Conservation (phyloP, 257 asterid species). For the Craterostigma plantagineum region DNA sequence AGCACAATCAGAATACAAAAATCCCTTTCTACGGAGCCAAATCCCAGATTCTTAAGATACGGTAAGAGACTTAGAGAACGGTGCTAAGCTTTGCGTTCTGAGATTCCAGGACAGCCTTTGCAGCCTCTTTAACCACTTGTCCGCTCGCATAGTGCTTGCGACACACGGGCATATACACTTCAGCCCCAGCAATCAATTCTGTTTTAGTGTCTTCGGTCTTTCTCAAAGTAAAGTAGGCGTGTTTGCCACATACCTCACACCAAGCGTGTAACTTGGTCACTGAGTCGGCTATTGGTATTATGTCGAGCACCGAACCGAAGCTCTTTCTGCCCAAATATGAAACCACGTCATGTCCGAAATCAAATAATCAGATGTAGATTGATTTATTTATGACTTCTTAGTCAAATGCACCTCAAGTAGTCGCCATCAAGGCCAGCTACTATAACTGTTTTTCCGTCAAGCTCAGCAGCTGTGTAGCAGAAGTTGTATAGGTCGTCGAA, state of each 20-base stretch:
- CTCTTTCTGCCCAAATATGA: slow-evolving; percentile 35
- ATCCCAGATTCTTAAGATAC: no score
- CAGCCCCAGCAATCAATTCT: slow-evolving; percentile 75
- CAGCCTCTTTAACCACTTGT: slow-evolving; percentile 64
- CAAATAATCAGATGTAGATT: neutral
- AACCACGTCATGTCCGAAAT: neutral
- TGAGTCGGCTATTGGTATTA: slow-evolving; percentile 76
- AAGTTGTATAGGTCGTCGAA: slow-evolving; percentile 74
- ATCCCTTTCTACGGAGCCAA: no score
- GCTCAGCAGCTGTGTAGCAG: slow-evolving; percentile 83
- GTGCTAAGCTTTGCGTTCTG: slow-evolving; percentile 23
- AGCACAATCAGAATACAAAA: no score
- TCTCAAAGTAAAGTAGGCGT: slow-evolving; percentile 66
- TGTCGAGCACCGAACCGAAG: slow-evolving; percentile 71
- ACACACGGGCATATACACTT: slow-evolving; percentile 89
- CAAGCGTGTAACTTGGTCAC: slow-evolving; percentile 67
- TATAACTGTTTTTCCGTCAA: slow-evolving; percentile 67
- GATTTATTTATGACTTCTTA: no score
- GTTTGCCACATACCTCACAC: slow-evolving; percentile 68
- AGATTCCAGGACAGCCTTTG: slow-evolving; percentile 40
- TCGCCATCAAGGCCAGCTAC: slow-evolving; percentile 98
- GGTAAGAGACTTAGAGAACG: slow-evolving; percentile 7
- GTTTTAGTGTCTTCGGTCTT: slow-evolving; percentile 67
- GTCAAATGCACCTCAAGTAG: slow-evolving; percentile 42
- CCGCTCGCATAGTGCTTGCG: slow-evolving; percentile 82